phyloP scores from a whole-genome alignment of 805 yeast genomes.

The Candida arabinofermentans region DNA sequence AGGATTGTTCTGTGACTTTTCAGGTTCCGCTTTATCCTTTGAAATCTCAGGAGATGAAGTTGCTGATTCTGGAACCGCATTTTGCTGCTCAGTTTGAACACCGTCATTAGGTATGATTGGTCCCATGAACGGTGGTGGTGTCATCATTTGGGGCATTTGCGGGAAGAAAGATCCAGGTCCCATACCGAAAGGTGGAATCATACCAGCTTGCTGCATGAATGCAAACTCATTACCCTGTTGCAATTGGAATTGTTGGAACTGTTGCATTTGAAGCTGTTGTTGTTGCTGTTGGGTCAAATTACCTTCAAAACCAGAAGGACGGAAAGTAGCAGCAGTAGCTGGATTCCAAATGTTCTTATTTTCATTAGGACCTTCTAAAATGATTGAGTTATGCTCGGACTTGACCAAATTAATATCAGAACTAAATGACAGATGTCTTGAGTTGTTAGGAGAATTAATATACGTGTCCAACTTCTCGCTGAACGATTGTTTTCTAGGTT shows the following conservation, averaged over 20 bases:
- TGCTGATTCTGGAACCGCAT: not conserved
- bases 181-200: conserved; percentile 18
- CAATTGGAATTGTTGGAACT: conserved; percentile 13
- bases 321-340: conserved; percentile 57
- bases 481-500: conserved; percentile 43
- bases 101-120: not conserved
- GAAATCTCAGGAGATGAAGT: conserved; percentile 1
- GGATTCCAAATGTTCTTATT: conserved; percentile 57
- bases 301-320: conserved; percentile 37
- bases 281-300: not conserved
- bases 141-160: conserved; percentile 11
- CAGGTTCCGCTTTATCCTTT: not conserved
- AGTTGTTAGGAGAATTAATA: conserved; percentile 28
- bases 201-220: conserved; percentile 10
- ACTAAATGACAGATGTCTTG: conserved; percentile 28
- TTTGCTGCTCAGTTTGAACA: too few species aligned
- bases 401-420: conserved; percentile 22
- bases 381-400: conserved; percentile 34
- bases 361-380: conserved; percentile 25
- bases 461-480: conserved; percentile 63
- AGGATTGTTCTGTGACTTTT: too few species aligned
- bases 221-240: conserved; percentile 8
- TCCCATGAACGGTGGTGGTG: conserved; percentile 7
- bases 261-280: conserved; percentile 9
- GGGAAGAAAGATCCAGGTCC: conserved; percentile 9